Evolutionary conservation across 768 basidiomycete genomes (phyloP), one percentile per base, ranked within the genome.

Genomic region (Russula sp.): DNA sequence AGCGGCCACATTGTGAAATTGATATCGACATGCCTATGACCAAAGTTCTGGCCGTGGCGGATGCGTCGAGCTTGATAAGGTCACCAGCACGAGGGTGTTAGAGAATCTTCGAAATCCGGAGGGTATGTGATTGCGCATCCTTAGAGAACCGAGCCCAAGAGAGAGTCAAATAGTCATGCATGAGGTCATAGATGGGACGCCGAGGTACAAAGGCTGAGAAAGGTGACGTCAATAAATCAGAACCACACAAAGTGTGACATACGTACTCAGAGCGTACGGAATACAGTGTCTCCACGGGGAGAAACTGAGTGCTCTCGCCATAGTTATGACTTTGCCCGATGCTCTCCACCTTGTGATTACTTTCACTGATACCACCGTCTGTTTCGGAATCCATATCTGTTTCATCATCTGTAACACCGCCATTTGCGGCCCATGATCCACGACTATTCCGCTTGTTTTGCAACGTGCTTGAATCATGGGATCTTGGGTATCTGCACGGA

Each of bases 1-100:
- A 98, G 73, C 1, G 95, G 95, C 93, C 94, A 98, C 84, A 97
- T 91, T 42, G 93, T 94, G 72, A 95, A 94, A 75, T 96, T 95
- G 72, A 94, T 91, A 69, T 95, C 92, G 38, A 95, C 90, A 54
- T 96, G 79, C 0, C 94, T 94, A 49, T 87, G 83, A 30, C 94
- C 92, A 71, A 96, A 94, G 75, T 96, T 94, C 51, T 80, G 20
- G 87, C 84, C 67, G 74, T 69, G 16, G 76, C 73, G 5, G 90
- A 90, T 26, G 92, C 92, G 68, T 93, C 92, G 34, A 94, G 84
- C 69, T 88, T 88, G 69, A 94, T 85, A 61, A 94, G 79, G 67
- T 94, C 92, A 16, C 92, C 92, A 1, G 90, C 87, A 56, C 92
- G 87, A 30, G 92, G 92, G 72, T 91, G 89, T 0, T 90, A 88